phyloP scores from a whole-genome alignment of 2,329 filamentous ascomycete species.

The Aureobasidium leucospermi region DNA sequence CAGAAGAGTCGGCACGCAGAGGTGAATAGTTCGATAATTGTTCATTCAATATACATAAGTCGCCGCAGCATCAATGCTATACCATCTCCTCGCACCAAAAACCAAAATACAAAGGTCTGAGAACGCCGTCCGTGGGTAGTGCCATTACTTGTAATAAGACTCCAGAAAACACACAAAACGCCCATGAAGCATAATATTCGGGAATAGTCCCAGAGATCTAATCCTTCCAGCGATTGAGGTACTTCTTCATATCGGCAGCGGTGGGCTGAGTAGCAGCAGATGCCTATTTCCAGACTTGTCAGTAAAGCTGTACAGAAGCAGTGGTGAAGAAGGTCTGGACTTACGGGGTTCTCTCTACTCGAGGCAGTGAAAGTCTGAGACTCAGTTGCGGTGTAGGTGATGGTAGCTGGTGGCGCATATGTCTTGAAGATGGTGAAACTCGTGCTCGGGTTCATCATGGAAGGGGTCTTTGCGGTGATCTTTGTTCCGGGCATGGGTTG shows the following conservation, averaged over 20 bases:
- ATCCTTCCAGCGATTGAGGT: slow-evolving; percentile 53
- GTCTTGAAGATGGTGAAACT: slow-evolving; percentile 45
- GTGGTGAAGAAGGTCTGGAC: slow-evolving; percentile 22
- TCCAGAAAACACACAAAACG: neutral
- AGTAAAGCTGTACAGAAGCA: neutral
- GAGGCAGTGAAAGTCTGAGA: slow-evolving; percentile 43
- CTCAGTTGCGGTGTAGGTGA: slow-evolving; percentile 46
- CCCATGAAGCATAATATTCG: neutral
- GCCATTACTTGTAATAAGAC: neutral
- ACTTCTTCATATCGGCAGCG: slow-evolving; percentile 52
- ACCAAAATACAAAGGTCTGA: neutral
- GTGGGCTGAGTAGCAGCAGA: neutral
- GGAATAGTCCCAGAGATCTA: slow-evolving; percentile 23
- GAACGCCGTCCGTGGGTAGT: slow-evolving; percentile 1
- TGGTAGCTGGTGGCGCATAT: slow-evolving; percentile 37
- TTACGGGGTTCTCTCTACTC: slow-evolving; percentile 53
- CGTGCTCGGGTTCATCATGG: slow-evolving; percentile 50
- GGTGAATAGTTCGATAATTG: neutral
- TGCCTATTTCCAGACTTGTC: neutral
- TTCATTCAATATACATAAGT: slow-evolving; percentile 7
- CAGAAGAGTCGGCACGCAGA: neutral
- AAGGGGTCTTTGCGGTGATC: slow-evolving; percentile 47
- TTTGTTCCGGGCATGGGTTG: slow-evolving; percentile 52
- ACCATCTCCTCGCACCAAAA: neutral
- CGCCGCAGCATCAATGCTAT: neutral